Evolutionary conservation across 305 asterid genomes (phyloP).

Genomic region (Fraxinus nigra): DNA sequence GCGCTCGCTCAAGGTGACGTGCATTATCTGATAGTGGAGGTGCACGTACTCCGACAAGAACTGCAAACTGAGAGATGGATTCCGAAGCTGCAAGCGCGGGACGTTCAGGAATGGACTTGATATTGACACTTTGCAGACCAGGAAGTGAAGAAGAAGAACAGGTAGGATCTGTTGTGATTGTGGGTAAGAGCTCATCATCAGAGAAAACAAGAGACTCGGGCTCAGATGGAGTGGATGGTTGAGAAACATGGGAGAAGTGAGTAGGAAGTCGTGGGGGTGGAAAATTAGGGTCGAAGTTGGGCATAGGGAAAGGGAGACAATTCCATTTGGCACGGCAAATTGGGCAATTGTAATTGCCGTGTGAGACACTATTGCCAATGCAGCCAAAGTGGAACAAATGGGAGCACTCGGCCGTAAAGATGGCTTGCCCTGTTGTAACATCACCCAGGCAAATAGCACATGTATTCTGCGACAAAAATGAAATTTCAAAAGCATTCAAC

Average conservation of each 20-base stretch:
- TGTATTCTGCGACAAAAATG: not conserved
- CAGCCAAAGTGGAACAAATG: slow-evolving; percentile 23
- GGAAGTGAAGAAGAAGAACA: slow-evolving; percentile 5
- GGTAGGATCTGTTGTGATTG: not conserved
- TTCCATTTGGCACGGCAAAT: slow-evolving; percentile 26
- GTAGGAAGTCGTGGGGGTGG: not conserved
- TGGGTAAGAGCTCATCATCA: slow-evolving; percentile 18
- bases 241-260: not conserved
- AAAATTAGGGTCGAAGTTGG: not conserved
- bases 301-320: not conserved
- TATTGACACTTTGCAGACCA: slow-evolving; percentile 6
- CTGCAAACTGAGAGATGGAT: slow-evolving; percentile 10
- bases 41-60: slow-evolving; percentile 18
- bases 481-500: not conserved
- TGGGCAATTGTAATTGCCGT: slow-evolving; percentile 22
- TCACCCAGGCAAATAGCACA: slow-evolving; percentile 22
- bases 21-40: slow-evolving; percentile 14
- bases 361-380: slow-evolving; percentile 8
- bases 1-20: slow-evolving; percentile 5
- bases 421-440: slow-evolving; percentile 14
- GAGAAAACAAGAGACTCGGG: slow-evolving; percentile 4
- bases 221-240: not conserved
- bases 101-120: slow-evolving; percentile 22
- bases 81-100: slow-evolving; percentile 17
- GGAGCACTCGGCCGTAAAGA: slow-evolving; percentile 18